Conservation (phyloP, 768 basidiomycete genomes). For the Coprinopsis sp. region DNA sequence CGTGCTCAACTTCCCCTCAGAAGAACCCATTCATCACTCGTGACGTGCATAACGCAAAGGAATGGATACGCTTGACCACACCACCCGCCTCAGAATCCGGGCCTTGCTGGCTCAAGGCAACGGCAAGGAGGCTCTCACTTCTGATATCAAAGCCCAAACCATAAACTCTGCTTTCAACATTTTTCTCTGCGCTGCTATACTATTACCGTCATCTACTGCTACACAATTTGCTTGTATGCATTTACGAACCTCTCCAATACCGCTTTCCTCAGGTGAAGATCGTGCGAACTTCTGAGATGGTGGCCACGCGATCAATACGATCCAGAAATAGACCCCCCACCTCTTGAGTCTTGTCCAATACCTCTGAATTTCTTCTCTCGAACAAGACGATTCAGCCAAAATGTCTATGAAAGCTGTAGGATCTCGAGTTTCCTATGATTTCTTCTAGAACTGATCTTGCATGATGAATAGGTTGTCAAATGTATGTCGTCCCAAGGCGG, state of each 20-base stretch:
- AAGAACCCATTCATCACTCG: slow-evolving; percentile 35
- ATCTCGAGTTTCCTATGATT: slow-evolving; percentile 5
- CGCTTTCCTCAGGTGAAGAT: too few relatives aligned
- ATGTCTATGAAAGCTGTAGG: slow-evolving; percentile 80
- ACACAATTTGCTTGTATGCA: neutral
- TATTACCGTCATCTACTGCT: neutral
- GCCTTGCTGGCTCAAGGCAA: slow-evolving; percentile 22
- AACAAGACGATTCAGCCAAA: too few relatives aligned
- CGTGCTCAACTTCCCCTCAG: slow-evolving; percentile 17
- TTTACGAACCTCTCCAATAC: too few relatives aligned
- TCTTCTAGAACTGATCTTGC: neutral
- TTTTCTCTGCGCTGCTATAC: too few relatives aligned
- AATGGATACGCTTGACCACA: slow-evolving; percentile 34
- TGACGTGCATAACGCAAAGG: slow-evolving; percentile 28
- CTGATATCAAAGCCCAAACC: slow-evolving; percentile 4
- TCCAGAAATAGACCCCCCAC: slow-evolving; percentile 5
- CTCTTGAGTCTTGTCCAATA: neutral
- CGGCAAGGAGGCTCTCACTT: slow-evolving; percentile 25
- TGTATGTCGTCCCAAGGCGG: slow-evolving; percentile 34
- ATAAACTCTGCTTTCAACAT: neutral
- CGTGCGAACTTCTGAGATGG: neutral
- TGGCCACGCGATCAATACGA: slow-evolving; percentile 5
- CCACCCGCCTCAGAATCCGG: slow-evolving; percentile 10
- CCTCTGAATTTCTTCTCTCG: neutral
- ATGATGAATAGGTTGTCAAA: slow-evolving; percentile 50